Evolutionary conservation across 306 rosid genomes (phyloP), one percentile per base, ranked within the genome.

Genomic region (Arachis hypogaea): DNA sequence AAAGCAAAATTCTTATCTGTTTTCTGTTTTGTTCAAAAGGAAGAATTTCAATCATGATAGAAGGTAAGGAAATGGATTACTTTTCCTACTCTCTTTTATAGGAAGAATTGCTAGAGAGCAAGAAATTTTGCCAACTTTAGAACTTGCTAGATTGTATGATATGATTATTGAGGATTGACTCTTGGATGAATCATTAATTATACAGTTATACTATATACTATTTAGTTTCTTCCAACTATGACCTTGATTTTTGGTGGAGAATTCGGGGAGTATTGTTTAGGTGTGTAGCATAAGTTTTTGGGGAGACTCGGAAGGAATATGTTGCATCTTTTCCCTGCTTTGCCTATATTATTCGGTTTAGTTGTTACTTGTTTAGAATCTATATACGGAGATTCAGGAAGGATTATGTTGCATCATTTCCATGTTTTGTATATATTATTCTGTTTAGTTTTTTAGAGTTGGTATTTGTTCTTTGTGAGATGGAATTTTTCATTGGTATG

Each of bases 401-500:
- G 22, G 52, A 12, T 9, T 52, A 50, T 29, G 8, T 59, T 71
- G 77, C 55, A 41, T 52, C n/a, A 63, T 66, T 66, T 38, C 59
- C 30, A 9, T 43, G 43, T 7, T 11, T 69, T 73, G 52, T 49
- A 6, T 77, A 51, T 43, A 30, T 56, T 55, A 55, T 75, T 65
- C 51, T 7, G 10, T 28, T 60, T 42, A 33, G 38, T 50, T 58
- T 8, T 7, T 5, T 63, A 33, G 14, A 65, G 41, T 36, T 16
- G 6, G 58, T 52, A 9, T 4, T 51, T 71, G 29, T 66, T 83
- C 72, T 64, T 60, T 43, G 33, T 55, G 42, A 44, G 59, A 47
- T 73, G 30, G 29, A 3, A 9, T 77, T 60, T 63, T 11, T 50
- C 64, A 12, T 59, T 67, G 71, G n/a, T 57, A 61, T 38, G 81